Conservation (phyloP, 2,329 filamentous ascomycete species). For the Hypoxylon sp. region DNA sequence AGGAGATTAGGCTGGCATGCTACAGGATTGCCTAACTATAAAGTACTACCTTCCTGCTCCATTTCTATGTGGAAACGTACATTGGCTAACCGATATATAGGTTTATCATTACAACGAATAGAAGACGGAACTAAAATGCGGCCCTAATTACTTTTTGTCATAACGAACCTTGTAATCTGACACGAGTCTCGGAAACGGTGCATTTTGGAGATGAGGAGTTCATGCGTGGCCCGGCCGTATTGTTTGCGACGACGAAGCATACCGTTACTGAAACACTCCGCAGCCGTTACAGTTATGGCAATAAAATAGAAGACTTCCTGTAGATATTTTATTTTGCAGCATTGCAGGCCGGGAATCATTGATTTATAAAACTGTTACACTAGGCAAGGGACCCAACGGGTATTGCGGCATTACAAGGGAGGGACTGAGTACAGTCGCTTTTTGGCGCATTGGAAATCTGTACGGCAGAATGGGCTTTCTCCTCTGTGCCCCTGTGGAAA, state of each 20-base stretch:
- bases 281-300: constrained; percentile 13
- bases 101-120: constrained; percentile 93
- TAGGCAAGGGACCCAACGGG: constrained; percentile 25
- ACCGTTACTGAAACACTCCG: constrained; percentile 22
- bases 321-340: constrained; percentile 43
- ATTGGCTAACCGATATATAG: constrained; percentile 59
- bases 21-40: constrained; percentile 95
- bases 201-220: constrained; percentile 48
- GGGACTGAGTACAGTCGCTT: constrained; percentile 15
- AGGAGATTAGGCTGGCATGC: constrained; percentile 87
- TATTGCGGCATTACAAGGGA: constrained; percentile 27
- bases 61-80: background rate
- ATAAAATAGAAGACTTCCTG: constrained; percentile 34
- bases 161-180: constrained; percentile 46
- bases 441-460: constrained; percentile 30
- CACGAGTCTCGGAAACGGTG: constrained; percentile 46
- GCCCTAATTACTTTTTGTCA: constrained; percentile 38
- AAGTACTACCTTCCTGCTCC: constrained; percentile 69
- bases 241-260: constrained; percentile 35
- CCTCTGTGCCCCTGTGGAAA: constrained; percentile 8
- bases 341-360: constrained; percentile 39
- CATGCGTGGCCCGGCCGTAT: constrained; percentile 33
- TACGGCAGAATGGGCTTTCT: constrained; percentile 11
- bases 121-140: constrained; percentile 47
- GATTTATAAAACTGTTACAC: constrained; percentile 28